phyloP scores from a whole-genome alignment of 2,329 filamentous ascomycete genomes.

The Colletotrichum karsti region DNA sequence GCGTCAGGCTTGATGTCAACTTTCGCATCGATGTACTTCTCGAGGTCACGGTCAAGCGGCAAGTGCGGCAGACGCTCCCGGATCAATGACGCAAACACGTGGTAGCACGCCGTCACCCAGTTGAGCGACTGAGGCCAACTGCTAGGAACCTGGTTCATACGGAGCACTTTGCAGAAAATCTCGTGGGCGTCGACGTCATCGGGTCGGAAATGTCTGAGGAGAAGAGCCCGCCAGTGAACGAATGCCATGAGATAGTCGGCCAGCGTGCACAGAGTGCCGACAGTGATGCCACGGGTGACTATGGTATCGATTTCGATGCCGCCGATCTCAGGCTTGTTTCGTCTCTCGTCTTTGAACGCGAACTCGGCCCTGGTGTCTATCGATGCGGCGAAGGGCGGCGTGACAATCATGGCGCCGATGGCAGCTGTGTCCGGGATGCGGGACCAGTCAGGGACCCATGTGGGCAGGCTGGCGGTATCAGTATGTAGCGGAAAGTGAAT shows the following conservation, averaged over 20 bases:
- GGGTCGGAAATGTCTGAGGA: constrained; percentile 29
- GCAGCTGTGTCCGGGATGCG: constrained; percentile 28
- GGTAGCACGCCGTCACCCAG: constrained; percentile 34
- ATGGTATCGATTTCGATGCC: constrained; percentile 38
- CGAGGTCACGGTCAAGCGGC: constrained; percentile 25
- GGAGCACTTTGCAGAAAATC: constrained; percentile 39
- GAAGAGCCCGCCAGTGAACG: constrained; percentile 40
- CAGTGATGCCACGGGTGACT: constrained; percentile 33
- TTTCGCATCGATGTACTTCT: neutral
- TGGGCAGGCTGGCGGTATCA: constrained; percentile 37
- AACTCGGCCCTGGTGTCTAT: constrained; percentile 30
- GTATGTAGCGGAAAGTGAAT: constrained; percentile 40
- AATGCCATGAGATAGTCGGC: constrained; percentile 46
- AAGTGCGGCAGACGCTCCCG: constrained; percentile 31
- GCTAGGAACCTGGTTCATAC: constrained; percentile 34
- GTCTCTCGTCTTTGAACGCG: constrained; percentile 33
- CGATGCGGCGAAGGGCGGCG: constrained; percentile 33
- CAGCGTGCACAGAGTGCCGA: constrained; percentile 36
- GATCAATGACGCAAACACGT: constrained; percentile 32
- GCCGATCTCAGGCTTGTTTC: constrained; percentile 38
- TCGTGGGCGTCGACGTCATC: constrained; percentile 29
- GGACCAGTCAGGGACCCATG: constrained; percentile 47
- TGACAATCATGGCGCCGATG: constrained; percentile 27
- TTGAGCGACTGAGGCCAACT: constrained; percentile 19
- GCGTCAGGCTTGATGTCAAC: neutral